Evolutionary conservation across 2,329 filamentous ascomycete species (phyloP).

Genomic region (Cladophialophora yegresii): DNA sequence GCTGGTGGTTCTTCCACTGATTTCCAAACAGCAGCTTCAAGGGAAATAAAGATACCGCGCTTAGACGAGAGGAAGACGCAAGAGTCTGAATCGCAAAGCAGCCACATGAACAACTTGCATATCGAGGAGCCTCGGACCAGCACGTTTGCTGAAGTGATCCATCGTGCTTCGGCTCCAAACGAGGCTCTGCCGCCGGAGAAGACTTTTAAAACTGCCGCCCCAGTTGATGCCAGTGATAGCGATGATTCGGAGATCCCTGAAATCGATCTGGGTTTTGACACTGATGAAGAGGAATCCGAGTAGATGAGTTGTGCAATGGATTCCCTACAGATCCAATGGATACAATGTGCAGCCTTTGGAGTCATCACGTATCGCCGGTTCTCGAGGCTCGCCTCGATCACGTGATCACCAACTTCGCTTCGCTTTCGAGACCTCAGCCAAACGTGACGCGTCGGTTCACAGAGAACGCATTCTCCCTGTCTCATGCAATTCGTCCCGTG

Average conservation of each 20-base stretch:
- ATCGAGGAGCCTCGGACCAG: not conserved
- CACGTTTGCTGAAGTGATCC: not conserved
- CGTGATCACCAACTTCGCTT: not conserved
- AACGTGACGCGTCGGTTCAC: not conserved
- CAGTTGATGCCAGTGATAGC: slow-evolving; percentile 40
- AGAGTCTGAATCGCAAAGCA: not conserved
- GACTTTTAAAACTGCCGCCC: not conserved
- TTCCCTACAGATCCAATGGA: not conserved
- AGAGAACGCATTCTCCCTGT: not conserved
- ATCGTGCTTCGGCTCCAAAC: not conserved
- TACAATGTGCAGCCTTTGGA: not conserved
- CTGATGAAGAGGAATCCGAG: slow-evolving; percentile 48
- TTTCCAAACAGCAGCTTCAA: not conserved
- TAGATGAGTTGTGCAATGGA: not conserved
- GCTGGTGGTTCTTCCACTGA: not conserved
- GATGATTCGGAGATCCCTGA: slow-evolving; percentile 55
- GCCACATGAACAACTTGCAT: not conserved
- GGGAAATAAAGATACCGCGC: slow-evolving; percentile 14
- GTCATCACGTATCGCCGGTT: not conserved
- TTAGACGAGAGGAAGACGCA: slow-evolving; percentile 1
- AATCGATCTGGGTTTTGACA: slow-evolving; percentile 52
- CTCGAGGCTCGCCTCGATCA: not conserved
- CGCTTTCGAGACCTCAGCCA: not conserved
- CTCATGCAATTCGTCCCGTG: too few relatives aligned
- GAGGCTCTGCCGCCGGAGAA: not conserved